A percentile compares a stretch with the other conserved stretches of the same genome.
These are phyloP conservation scores for Cinnamomum micranthum DNA, from an alignment of 164 flowering plant genomes.

Conservation along the genomic window DNA sequence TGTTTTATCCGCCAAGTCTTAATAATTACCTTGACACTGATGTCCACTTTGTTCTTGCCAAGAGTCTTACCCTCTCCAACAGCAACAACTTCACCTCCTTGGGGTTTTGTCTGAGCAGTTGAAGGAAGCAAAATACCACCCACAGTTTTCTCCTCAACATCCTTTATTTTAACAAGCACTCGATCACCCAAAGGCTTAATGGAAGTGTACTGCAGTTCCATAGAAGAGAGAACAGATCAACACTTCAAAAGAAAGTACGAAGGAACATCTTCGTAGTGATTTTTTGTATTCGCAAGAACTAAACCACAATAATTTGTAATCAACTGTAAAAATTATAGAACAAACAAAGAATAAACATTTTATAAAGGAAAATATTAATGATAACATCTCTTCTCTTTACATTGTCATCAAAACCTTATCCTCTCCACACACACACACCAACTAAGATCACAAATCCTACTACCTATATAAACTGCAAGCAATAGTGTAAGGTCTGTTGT, in stretches of 20 bases:
- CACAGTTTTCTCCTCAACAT: conserved; percentile 65
- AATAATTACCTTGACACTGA: conserved; percentile 54
- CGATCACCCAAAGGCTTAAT: conserved; percentile 89
- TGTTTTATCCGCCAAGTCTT: background rate
- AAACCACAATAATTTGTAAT: background rate
- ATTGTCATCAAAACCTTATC: too few species aligned
- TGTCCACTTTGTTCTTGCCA: conserved; percentile 62
- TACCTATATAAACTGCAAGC: too few species aligned
- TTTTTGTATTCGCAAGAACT: background rate
- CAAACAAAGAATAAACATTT: background rate
- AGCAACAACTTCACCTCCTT: conserved; percentile 93
- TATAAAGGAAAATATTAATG: background rate
- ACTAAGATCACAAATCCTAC: too few species aligned
- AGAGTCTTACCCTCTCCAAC: conserved; percentile 85
- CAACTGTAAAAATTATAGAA: background rate
- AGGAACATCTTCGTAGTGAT: background rate
- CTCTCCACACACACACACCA: too few species aligned
- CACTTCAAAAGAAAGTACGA: background rate
- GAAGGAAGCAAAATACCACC: conserved; percentile 90
- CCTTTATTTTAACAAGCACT: conserved; percentile 74
- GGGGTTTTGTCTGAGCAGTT: conserved; percentile 76
- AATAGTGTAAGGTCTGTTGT: too few species aligned
- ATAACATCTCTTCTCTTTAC: background rate
- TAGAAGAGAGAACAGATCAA: background rate
- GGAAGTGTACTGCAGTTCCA: conserved; percentile 59